phyloP scores from a whole-genome alignment of 2,329 filamentous ascomycete species.

The Ceratocystis colombiana region DNA sequence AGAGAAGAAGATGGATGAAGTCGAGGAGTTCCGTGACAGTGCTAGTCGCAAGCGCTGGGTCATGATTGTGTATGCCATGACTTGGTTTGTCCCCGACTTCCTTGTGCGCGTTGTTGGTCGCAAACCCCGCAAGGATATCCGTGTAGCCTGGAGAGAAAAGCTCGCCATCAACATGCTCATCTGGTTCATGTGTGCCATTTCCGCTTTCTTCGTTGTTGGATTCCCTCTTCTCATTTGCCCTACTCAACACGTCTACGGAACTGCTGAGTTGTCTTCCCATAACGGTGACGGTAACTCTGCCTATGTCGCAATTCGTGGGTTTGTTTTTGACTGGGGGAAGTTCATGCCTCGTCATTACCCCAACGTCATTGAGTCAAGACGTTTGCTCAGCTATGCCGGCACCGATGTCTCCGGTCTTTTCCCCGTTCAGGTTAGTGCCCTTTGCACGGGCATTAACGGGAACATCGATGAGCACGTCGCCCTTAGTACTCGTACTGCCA shows the following conservation, averaged over 20 bases:
- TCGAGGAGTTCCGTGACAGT: slow-evolving; percentile 72
- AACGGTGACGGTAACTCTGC: slow-evolving; percentile 60
- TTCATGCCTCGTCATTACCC: slow-evolving; percentile 76
- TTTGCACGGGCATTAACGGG: slow-evolving; percentile 70
- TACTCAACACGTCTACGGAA: slow-evolving; percentile 76
- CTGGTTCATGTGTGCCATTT: slow-evolving; percentile 70
- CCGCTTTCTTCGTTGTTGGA: slow-evolving; percentile 79
- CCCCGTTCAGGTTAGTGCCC: slow-evolving; percentile 83
- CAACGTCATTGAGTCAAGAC: slow-evolving; percentile 44
- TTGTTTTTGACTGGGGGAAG: slow-evolving; percentile 70
- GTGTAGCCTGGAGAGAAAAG: slow-evolving; percentile 92
- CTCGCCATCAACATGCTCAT: slow-evolving; percentile 96
- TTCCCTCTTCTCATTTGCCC: slow-evolving; percentile 87
- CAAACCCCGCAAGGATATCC: slow-evolving; percentile 87
- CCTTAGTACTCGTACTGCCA: slow-evolving; percentile 70
- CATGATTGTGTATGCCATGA: slow-evolving; percentile 69
- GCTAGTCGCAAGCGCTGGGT: slow-evolving; percentile 84
- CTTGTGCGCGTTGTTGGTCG: slow-evolving; percentile 63
- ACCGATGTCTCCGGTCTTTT: slow-evolving; percentile 80
- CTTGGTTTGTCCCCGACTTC: slow-evolving; percentile 81
- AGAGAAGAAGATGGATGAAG: slow-evolving; percentile 78
- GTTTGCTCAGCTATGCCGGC: slow-evolving; percentile 68
- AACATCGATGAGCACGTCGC: slow-evolving; percentile 59
- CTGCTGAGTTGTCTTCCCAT: slow-evolving; percentile 60
- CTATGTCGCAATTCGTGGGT: slow-evolving; percentile 74